phyloP scores from a whole-genome alignment of 2,329 filamentous ascomycete genomes.

The Sphaerostilbella broomeana region DNA sequence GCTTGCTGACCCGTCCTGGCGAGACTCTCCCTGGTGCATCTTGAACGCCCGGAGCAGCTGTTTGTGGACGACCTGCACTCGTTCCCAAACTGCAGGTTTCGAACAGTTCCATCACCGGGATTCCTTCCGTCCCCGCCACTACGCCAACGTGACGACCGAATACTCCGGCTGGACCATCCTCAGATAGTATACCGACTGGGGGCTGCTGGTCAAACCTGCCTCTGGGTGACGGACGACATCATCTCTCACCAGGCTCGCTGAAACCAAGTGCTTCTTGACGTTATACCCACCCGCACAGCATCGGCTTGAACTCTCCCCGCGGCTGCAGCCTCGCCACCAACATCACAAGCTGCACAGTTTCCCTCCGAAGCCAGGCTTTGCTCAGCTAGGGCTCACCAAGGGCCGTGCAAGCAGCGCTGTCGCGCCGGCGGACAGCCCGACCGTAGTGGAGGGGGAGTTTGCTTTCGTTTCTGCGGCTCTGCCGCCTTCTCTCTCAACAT shows the following conservation, averaged over 20 bases:
- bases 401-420: constrained; percentile 31
- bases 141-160: constrained; percentile 1
- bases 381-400: constrained; percentile 24
- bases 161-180: neutral
- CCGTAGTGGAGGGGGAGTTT: constrained; percentile 54
- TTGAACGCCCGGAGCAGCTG: constrained; percentile 25
- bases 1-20: constrained; percentile 14
- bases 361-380: constrained; percentile 20
- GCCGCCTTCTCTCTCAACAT: constrained; percentile 54
- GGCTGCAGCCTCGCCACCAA: constrained; percentile 9
- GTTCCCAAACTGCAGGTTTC: constrained; percentile 25
- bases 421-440: constrained; percentile 32
- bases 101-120: constrained; percentile 8
- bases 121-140: constrained; percentile 1
- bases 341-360: neutral
- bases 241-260: too few relatives aligned
- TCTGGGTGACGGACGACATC: constrained; percentile 2
- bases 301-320: neutral
- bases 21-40: constrained; percentile 12
- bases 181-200: neutral
- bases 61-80: constrained; percentile 37
- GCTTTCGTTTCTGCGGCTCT: constrained; percentile 45
- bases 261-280: too few relatives aligned
- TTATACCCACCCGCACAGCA: neutral
- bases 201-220: neutral